phyloP scores from a whole-genome alignment of 805 yeast genomes.

The Nakazawaea siamensis region DNA sequence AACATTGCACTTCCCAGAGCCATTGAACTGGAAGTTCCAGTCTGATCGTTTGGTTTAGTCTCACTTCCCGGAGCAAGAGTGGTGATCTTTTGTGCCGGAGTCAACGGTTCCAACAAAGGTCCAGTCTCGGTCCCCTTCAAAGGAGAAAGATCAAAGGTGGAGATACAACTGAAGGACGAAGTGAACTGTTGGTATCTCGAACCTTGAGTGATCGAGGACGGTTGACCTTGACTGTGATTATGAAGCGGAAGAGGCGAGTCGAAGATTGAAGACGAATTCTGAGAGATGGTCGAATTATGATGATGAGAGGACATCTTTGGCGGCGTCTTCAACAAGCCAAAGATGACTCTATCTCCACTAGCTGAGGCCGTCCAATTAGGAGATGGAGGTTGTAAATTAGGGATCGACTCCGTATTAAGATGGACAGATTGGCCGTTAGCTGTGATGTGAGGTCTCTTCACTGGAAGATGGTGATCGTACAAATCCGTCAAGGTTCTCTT shows the following conservation, averaged over 20 bases:
- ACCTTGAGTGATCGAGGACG: constrained; percentile 1
- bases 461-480: constrained; percentile 11
- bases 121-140: constrained; percentile 51
- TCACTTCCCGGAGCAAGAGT: not conserved
- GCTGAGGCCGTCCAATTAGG: constrained; percentile 34
- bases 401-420: constrained; percentile 19
- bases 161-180: constrained; percentile 58
- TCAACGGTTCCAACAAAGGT: constrained; percentile 56
- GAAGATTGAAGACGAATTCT: constrained; percentile 8
- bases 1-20: not conserved
- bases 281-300: constrained; percentile 2
- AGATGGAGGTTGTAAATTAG: constrained; percentile 29
- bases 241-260: constrained; percentile 17
- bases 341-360: constrained; percentile 27
- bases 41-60: not conserved
- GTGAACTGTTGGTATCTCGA: constrained; percentile 28
- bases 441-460: constrained; percentile 4
- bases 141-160: constrained; percentile 59
- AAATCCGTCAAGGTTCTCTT: constrained; percentile 7
- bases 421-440: constrained; percentile 14
- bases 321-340: constrained; percentile 15
- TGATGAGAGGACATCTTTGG: constrained; percentile 18
- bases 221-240: constrained; percentile 31
- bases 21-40: not conserved
- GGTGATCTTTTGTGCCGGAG: constrained; percentile 29